A percentile compares a stretch with the other conserved stretches of the same genome.
Evolutionary conservation across 2,329 filamentous ascomycete species (phyloP).

Genomic region (Colletotrichum sp.): DNA sequence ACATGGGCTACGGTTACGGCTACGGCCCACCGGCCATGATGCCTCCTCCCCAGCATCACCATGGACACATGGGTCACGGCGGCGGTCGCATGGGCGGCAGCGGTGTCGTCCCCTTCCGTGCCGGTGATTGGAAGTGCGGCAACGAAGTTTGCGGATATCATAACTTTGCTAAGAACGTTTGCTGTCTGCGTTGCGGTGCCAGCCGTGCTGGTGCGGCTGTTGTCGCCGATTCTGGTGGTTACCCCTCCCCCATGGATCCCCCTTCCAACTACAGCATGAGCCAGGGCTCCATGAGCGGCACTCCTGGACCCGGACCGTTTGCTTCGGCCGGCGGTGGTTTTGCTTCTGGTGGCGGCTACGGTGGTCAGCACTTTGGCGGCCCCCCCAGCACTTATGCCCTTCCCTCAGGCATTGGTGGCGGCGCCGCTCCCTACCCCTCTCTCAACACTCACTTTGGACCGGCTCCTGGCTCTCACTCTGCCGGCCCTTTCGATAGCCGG

Average conservation of each 20-base stretch:
- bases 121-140: conserved; percentile 98
- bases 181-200: conserved; percentile 93
- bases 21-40: conserved; percentile 83
- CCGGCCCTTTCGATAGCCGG: conserved; percentile 89
- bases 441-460: conserved; percentile 84
- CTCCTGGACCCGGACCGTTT: conserved; percentile 78
- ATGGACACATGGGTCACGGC: conserved; percentile 58
- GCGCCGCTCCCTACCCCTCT: conserved; percentile 79
- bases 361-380: conserved; percentile 79
- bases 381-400: conserved; percentile 89
- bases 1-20: conserved; percentile 63
- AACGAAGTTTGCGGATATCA: conserved; percentile 98
- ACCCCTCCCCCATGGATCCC: conserved; percentile 88
- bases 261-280: conserved; percentile 85
- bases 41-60: conserved; percentile 74
- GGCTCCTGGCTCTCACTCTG: conserved; percentile 79
- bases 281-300: conserved; percentile 85
- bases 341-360: conserved; percentile 61
- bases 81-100: conserved; percentile 79
- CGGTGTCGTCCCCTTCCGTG: conserved; percentile 93
- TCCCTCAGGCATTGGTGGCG: conserved; percentile 82
- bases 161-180: conserved; percentile 99
- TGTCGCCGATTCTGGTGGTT: conserved; percentile 90
- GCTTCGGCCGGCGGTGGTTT: conserved; percentile 69
- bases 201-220: conserved; percentile 93